phyloP scores from a whole-genome alignment of 352 stramenopile species.

The Globisporangium megalacanthum region DNA sequence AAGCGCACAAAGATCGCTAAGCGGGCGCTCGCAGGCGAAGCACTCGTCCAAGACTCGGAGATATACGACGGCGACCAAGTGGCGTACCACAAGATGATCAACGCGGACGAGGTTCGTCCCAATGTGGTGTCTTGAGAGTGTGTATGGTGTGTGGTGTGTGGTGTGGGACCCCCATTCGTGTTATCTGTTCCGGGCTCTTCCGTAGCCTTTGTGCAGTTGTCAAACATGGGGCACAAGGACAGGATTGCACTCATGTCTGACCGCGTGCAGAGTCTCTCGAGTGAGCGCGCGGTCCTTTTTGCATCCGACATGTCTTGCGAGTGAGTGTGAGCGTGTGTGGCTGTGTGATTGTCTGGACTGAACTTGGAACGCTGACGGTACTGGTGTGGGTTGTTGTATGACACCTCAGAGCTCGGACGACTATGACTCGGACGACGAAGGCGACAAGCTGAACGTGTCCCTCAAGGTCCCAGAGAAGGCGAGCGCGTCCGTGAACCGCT shows the following conservation, averaged over 20 bases:
- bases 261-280: conserved; percentile 24
- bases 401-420: conserved; percentile 76
- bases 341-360: neutral
- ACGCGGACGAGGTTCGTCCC: conserved; percentile 77
- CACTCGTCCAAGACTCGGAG: conserved; percentile 67
- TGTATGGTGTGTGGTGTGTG: conserved; percentile 14
- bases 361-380: neutral
- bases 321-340: neutral
- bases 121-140: conserved; percentile 6
- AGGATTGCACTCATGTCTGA: conserved; percentile 85
- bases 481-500: conserved; percentile 67
- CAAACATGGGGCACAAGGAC: conserved; percentile 84
- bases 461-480: conserved; percentile 79
- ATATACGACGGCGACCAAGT: conserved; percentile 81
- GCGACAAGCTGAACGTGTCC: conserved; percentile 57
- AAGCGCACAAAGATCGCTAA: conserved; percentile 86
- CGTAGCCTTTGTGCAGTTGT: conserved; percentile 90
- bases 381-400: neutral
- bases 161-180: conserved; percentile 69
- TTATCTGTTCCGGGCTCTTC: conserved; percentile 88
- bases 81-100: conserved; percentile 85
- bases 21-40: conserved; percentile 71
- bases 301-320: conserved; percentile 49
- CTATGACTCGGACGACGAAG: conserved; percentile 37
- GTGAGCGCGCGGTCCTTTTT: conserved; percentile 63